Base-by-base conservation (phyloP, 352 stramenopile species). In the Pythium biforme region DNA sequence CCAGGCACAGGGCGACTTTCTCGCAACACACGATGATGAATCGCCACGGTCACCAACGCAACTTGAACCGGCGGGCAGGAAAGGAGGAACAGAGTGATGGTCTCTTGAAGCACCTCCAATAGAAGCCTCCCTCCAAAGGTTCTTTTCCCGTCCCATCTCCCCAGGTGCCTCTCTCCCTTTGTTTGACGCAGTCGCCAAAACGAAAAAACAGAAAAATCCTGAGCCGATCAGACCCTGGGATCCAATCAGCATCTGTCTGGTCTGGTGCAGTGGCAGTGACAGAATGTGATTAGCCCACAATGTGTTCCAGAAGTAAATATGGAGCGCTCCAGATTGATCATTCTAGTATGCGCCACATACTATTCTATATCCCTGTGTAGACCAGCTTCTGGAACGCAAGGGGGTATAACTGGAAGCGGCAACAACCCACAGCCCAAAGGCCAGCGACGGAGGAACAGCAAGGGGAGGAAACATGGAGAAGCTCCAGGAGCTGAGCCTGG, bases 401-500 rank as follows among this genome's bases (percentile, higher is more conserved):
- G 34, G 34, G 34, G 9, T 4, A 40, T 40, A 40, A 59, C 49
- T 68, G 62, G 62, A 62, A 61, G 55, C 39, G 61, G 41, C 41
- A 48, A 47, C n/a, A 20, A 9, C 23, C 22, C n/a, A 20, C n/a
- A n/a, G n/a, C n/a, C 39, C 29, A 60, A 56, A 57, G 26, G 45
- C 34, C 34, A 65, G 52, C 8, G 23, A 25, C 20, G 14, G 17
- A 40, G 9, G 10, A 22, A 11, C 37, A 46, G 2, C 47, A 66
- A 65, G 51, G 22, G 22, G 54, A 40, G 48, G 37, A n/a, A 69
- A 34, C 41, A 95, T 95, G 85, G 86, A 95, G 69, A 92, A 91
- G 83, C 81, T 95, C 19, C 81, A 93, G 74, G 84, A 95, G 71
- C 79, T 95, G 52, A 94, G 84, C 61, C 67, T 95, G 59, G 70